Conservation (phyloP, 805 yeast species). For the Cyberlindnera suaveolens region DNA sequence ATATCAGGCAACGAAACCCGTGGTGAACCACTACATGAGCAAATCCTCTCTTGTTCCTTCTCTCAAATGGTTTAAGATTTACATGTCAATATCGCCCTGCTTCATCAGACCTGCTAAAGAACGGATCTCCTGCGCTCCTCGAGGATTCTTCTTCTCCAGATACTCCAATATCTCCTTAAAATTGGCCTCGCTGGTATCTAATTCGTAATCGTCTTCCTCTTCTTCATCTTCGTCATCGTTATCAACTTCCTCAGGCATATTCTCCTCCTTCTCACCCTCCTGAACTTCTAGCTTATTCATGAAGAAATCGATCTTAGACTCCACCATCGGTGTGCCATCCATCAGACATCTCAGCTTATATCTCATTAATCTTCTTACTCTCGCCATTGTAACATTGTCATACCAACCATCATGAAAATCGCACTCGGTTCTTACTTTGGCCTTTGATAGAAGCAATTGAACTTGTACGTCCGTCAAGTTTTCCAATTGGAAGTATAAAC, state of each 20-base stretch:
- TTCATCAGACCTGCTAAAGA: constrained; percentile 13
- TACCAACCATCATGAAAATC: constrained; percentile 81
- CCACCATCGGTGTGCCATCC: constrained; percentile 33
- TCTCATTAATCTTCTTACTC: constrained; percentile 62
- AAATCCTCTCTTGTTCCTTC: too few species aligned
- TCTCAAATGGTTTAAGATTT: not conserved
- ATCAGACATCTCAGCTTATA: constrained; percentile 63
- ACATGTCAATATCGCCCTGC: constrained; percentile 8
- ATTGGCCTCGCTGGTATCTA: constrained; percentile 20
- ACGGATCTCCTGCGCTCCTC: constrained; percentile 19
- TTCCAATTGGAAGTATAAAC: constrained; percentile 72
- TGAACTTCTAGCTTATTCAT: constrained; percentile 25
- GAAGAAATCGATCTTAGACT: constrained; percentile 36
- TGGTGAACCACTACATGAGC: too few species aligned
- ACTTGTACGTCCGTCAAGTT: constrained; percentile 69
- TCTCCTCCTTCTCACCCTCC: constrained; percentile 14
- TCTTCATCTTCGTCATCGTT: constrained; percentile 28
- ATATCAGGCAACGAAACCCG: too few species aligned
- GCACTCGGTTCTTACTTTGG: constrained; percentile 34
- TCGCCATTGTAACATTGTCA: constrained; percentile 50
- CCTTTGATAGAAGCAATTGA: constrained; percentile 32
- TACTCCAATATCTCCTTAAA: constrained; percentile 19
- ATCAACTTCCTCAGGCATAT: constrained; percentile 21
- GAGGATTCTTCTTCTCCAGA: constrained; percentile 18
- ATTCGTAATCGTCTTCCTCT: constrained; percentile 27